A percentile compares a stretch with the other conserved stretches of the same genome.
Evolutionary conservation across 2,329 filamentous ascomycete genomes (phyloP).

Genomic region (Aureobasidium sp.): DNA sequence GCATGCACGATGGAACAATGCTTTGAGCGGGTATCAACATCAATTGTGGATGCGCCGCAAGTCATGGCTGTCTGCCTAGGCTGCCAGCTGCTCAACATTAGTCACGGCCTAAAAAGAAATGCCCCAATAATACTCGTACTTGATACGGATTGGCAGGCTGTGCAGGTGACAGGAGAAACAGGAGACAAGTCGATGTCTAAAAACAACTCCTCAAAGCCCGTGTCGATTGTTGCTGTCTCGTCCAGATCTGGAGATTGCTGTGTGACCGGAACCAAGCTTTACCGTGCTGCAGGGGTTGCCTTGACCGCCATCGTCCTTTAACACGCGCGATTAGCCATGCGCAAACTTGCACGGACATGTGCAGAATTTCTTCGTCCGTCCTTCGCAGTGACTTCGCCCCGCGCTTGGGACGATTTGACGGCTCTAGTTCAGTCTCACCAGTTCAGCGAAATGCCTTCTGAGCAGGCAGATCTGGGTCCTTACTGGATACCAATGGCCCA

Average conservation of each 20-base stretch:
- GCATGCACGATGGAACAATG: background rate
- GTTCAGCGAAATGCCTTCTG: constrained; percentile 1
- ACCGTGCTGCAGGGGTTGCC: constrained; percentile 5
- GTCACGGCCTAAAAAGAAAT: background rate
- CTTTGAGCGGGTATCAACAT: background rate
- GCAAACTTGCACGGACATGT: constrained; percentile 4
- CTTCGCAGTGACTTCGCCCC: background rate
- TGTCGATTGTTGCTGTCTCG: constrained; percentile 1
- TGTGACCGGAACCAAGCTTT: constrained; percentile 3
- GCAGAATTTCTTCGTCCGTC: background rate
- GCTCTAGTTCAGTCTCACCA: constrained; percentile 11
- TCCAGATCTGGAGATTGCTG: background rate
- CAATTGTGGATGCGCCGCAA: background rate
- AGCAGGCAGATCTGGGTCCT: background rate
- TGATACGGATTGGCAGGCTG: constrained; percentile 1
- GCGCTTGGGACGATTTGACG: constrained; percentile 3
- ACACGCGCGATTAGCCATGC: background rate
- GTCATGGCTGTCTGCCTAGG: background rate
- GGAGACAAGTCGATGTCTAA: background rate
- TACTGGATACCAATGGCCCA: background rate
- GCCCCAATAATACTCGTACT: background rate
- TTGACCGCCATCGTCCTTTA: constrained; percentile 5
- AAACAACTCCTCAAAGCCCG: background rate
- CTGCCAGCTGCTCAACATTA: background rate
- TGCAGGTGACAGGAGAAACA: background rate